Conservation (phyloP, 441 rosid species). For the Cnidoscolus chayamansa region DNA sequence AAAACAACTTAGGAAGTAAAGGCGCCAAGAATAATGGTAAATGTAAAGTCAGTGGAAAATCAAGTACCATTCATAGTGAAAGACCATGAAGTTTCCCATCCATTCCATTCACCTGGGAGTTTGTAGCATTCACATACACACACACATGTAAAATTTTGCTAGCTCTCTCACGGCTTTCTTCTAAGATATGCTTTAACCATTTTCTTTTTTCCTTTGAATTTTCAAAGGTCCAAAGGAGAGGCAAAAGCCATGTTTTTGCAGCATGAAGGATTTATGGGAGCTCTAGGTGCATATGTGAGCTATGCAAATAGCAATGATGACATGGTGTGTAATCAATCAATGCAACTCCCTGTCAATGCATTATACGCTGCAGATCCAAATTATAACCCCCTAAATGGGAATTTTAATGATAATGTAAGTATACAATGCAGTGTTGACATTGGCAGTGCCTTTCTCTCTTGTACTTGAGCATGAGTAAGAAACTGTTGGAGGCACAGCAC, state of each 20-base stretch:
- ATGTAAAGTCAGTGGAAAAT: background rate
- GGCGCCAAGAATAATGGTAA: background rate
- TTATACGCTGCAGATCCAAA: conserved; percentile 30
- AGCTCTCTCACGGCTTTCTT: background rate
- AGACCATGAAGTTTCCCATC: background rate
- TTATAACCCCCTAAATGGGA: conserved; percentile 26
- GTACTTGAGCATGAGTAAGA: conserved; percentile 5
- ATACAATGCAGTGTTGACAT: conserved; percentile 38
- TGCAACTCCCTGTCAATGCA: conserved; percentile 21
- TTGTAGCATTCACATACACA: background rate
- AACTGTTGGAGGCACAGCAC: background rate
- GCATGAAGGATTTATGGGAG: conserved; percentile 96
- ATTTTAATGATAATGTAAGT: conserved; percentile 35
- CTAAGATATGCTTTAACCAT: background rate
- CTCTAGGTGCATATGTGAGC: conserved; percentile 70
- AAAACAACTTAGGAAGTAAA: background rate
- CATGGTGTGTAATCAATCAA: conserved; percentile 21
- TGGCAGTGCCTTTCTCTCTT: conserved; percentile 5
- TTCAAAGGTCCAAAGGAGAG: conserved; percentile 82
- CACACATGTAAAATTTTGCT: background rate
- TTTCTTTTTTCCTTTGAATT: background rate
- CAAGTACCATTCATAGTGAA: conserved; percentile 1
- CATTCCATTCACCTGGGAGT: background rate
- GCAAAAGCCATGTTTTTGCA: conserved; percentile 86
- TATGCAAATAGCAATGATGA: conserved; percentile 36